These are phyloP conservation scores for Grosmannia serpens DNA, from an alignment of 2,329 filamentous ascomycete genomes.

Conservation along the genomic window DNA sequence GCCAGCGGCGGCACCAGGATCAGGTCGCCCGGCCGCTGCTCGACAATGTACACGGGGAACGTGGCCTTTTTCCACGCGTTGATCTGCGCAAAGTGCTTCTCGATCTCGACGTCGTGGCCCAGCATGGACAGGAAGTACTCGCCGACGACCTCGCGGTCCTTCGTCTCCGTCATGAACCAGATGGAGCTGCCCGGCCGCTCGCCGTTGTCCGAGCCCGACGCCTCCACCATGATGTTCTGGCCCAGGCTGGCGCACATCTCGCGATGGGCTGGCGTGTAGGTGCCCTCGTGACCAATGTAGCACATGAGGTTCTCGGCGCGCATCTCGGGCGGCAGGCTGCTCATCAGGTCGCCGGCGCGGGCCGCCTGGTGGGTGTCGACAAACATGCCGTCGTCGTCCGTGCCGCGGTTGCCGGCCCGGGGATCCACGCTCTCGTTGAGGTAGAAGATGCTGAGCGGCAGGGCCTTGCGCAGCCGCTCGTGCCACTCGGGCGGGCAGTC, in stretches of 20 bases:
- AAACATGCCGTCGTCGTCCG: conserved; percentile 24
- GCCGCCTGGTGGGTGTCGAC: conserved; percentile 45
- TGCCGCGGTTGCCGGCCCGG: conserved; percentile 16
- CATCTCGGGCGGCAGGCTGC: conserved; percentile 75
- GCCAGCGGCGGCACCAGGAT: conserved; percentile 88
- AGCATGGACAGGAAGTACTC: conserved; percentile 91
- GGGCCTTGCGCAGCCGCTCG: conserved; percentile 61
- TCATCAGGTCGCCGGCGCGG: conserved; percentile 86
- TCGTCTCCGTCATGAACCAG: conserved; percentile 98
- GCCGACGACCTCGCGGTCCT: conserved; percentile 78
- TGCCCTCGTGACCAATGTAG: conserved; percentile 94
- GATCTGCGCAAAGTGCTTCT: conserved; percentile 91
- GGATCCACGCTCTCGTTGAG: conserved; percentile 65
- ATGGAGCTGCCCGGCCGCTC: conserved; percentile 81
- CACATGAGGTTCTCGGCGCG: conserved; percentile 96
- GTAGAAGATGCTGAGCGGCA: conserved; percentile 79
- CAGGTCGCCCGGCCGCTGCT: conserved; percentile 83
- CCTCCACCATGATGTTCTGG: conserved; percentile 97
- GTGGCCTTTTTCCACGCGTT: conserved; percentile 93
- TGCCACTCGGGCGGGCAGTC: conserved; percentile 87
- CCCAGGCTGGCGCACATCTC: conserved; percentile 97
- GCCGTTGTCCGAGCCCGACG: conserved; percentile 60
- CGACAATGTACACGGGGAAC: conserved; percentile 85
- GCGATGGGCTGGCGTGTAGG: conserved; percentile 86
- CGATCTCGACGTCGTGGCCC: conserved; percentile 92